Evolutionary conservation across 495 filamentous ascomycete species (phyloP).

Genomic region (Podospora pseudopauciseta): DNA sequence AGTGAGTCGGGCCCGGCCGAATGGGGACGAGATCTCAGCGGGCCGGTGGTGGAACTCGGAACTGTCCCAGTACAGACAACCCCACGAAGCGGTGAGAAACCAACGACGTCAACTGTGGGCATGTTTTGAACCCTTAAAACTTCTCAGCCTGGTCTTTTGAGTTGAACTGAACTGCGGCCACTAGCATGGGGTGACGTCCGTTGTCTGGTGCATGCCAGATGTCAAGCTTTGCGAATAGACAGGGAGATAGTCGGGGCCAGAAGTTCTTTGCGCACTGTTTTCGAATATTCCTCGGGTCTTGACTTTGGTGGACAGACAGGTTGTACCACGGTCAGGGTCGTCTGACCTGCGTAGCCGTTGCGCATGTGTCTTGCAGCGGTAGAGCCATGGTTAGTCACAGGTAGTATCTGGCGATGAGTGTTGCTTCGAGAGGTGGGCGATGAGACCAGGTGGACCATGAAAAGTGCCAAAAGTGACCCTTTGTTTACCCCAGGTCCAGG

Average conservation of each 20-base stretch:
- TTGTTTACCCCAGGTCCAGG: neutral
- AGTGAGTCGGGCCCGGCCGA: neutral
- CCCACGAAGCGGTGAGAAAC: constrained; percentile 1
- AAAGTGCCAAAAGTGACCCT: neutral
- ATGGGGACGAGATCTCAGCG: neutral
- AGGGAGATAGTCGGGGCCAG: neutral
- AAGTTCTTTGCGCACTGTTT: neutral
- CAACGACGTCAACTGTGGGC: neutral
- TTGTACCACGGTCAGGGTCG: neutral
- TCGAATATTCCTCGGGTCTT: neutral
- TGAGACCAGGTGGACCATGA: neutral
- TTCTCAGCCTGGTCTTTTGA: neutral
- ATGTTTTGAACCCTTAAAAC: neutral
- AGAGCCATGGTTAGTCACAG: neutral
- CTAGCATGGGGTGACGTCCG: neutral
- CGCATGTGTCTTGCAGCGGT: neutral
- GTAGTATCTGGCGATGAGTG: neutral
- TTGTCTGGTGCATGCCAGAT: neutral
- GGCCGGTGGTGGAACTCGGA: neutral
- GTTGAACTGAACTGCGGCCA: neutral
- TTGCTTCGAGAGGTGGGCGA: neutral
- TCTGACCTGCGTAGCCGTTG: neutral
- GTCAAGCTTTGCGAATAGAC: neutral
- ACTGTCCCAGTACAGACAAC: neutral
- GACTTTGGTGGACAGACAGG: neutral